A percentile compares a stretch with the other conserved stretches of the same genome.
Evolutionary conservation across 106 monocot species (phyloP).

Genomic region (Dendrobium chrysotoxum): DNA sequence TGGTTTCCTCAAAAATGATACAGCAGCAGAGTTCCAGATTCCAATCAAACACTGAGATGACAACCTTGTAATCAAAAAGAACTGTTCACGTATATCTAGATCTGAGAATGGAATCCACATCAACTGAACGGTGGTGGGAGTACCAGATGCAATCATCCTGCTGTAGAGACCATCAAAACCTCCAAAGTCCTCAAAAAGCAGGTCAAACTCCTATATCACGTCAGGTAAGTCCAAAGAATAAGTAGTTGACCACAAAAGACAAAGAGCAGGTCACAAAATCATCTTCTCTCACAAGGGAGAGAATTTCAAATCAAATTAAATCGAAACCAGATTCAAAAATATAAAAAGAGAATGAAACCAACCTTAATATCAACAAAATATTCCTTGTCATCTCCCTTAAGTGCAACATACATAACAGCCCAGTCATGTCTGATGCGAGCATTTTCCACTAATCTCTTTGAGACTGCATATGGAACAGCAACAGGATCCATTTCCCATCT

Average conservation of each 20-base stretch:
- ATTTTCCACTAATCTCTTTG: constrained; percentile 62
- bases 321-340: neutral
- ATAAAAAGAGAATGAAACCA: neutral
- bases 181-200: constrained; percentile 83
- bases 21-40: constrained; percentile 45
- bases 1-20: constrained; percentile 33
- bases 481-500: constrained; percentile 94
- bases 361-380: constrained; percentile 87
- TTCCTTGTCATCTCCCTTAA: constrained; percentile 85
- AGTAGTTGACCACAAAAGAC: neutral
- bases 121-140: constrained; percentile 78
- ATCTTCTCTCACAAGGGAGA: neutral
- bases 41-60: constrained; percentile 38
- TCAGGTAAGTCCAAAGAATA: neutral
- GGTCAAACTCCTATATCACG: constrained; percentile 55
- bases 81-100: constrained; percentile 55
- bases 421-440: constrained; percentile 83
- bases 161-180: constrained; percentile 79
- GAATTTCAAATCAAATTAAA: neutral
- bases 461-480: constrained; percentile 75
- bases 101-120: constrained; percentile 90
- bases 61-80: constrained; percentile 34
- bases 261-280: neutral
- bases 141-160: constrained; percentile 75
- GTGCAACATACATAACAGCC: constrained; percentile 74